Base-by-base conservation (phyloP, 1,284 basidiomycete species). In the Puccinia novopanici region DNA sequence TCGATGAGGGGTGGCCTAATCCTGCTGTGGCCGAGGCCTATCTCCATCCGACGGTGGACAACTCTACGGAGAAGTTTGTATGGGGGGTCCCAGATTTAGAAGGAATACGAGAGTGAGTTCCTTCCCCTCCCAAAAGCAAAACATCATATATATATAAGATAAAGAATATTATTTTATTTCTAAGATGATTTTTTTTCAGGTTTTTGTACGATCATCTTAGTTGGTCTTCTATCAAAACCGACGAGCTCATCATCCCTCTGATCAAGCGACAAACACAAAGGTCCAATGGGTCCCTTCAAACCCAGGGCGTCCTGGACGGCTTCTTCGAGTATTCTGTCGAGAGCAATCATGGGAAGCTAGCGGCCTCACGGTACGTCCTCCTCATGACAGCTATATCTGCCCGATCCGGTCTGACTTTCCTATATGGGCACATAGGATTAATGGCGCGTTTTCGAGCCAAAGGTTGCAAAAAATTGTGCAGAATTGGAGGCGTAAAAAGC, bases 81-180 rank as follows among this genome's bases (percentile, higher is more conserved):
- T 99, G 97, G 97, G 96, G 94, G 12, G 88, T 96, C 82, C 95
- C 96, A 8, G 95, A 98, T 85, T 89, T 99, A 0, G 94, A 98
- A 84, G 93, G 91, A 0, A 89, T 98, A 73, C 90, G 94, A 83
- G 54, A 72, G 77, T 80, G 17, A 50, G 67, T 61, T 9, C n/a
- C 45, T 19, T 48, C 45, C 17, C 17, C 45, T 12, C 10, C 10
- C 19, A 40, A 19, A 63, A 40, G 30, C 40, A 40, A 63, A 42
- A 9, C 8, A 24, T 82, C 82, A 70, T 85, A 84, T 84, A 81
- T 83, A 82, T 84, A 84, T 27, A 82, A 85, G 13, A 37, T 10
- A 82, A 84, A 84, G n/a, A 83, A 85, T 2, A 37, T 37, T n/a
- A 10, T 17, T 55, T 40, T 34, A 34, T 37, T 34, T 34, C 2